Conservation (phyloP, 2,329 filamentous ascomycete species). For the Cytospora leucostoma region DNA sequence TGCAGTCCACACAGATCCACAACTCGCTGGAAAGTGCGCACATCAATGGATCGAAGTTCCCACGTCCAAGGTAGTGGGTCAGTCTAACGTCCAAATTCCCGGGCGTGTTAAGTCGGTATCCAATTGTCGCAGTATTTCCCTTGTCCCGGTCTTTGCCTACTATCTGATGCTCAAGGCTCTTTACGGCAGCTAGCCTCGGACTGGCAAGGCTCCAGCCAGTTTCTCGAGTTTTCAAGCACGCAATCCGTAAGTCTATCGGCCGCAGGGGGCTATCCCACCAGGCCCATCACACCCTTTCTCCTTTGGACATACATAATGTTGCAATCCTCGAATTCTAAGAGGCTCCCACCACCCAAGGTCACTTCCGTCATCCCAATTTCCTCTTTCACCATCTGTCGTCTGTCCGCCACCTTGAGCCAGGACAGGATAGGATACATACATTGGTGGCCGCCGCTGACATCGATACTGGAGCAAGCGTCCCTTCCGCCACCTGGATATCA, state of each 20-base stretch:
- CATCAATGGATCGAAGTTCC: slow-evolving; percentile 1
- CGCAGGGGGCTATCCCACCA: slow-evolving; percentile 24
- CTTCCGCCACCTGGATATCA: slow-evolving; percentile 1
- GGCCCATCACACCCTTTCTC: slow-evolving; percentile 20
- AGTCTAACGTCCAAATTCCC: neutral
- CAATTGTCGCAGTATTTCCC: neutral
- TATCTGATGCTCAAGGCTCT: neutral
- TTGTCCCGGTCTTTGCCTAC: slow-evolving; percentile 2
- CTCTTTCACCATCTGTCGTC: slow-evolving; percentile 17
- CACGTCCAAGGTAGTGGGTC: slow-evolving; percentile 1
- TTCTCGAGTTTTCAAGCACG: slow-evolving; percentile 30
- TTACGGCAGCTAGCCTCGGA: slow-evolving; percentile 27
- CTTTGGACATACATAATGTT: slow-evolving; percentile 26
- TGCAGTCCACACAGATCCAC: slow-evolving; percentile 15
- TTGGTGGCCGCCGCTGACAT: slow-evolving; percentile 12
- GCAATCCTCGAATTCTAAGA: slow-evolving; percentile 21
- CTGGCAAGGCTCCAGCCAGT: slow-evolving; percentile 15
- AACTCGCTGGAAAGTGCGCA: slow-evolving; percentile 12
- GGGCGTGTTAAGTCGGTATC: neutral
- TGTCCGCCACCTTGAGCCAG: slow-evolving; percentile 9
- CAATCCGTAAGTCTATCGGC: slow-evolving; percentile 29
- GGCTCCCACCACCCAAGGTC: slow-evolving; percentile 17
- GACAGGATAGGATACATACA: slow-evolving; percentile 5
- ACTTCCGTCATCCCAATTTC: slow-evolving; percentile 12
- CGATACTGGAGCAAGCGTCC: neutral